These are phyloP conservation scores for Blastobotrys arbuscula DNA, from an alignment of 1,139 yeast genomes.

Conservation along the genomic window DNA sequence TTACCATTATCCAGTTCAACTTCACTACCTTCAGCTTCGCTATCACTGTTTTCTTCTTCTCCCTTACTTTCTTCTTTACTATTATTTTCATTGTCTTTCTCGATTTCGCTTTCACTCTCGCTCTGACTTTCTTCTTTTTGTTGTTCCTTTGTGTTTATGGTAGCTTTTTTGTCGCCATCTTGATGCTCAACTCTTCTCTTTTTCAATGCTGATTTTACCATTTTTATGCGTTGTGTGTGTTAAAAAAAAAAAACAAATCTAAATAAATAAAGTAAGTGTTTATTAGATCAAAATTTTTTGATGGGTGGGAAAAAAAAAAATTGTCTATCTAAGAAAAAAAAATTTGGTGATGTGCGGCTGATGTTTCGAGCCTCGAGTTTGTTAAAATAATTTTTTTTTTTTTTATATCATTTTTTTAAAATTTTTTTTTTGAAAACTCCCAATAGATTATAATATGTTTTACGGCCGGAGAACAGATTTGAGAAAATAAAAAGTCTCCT, in stretches of 20 bases:
- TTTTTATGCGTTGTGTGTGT: background rate
- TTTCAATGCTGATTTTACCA: constrained; percentile 10
- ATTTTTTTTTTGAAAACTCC: too few species aligned
- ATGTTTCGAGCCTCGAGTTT: background rate
- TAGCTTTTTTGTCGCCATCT: background rate
- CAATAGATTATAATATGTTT: too few species aligned
- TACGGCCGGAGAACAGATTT: too few species aligned
- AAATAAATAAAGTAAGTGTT: background rate
- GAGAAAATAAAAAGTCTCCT: too few species aligned
- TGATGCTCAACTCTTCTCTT: constrained; percentile 8
- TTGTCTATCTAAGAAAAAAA: background rate
- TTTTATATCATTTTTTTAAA: too few species aligned
- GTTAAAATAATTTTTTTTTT: too few species aligned
- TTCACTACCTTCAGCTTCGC: constrained; percentile 21
- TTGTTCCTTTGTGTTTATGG: background rate
- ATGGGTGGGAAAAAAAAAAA: background rate
- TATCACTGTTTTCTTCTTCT: constrained; percentile 23
- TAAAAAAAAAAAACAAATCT: background rate
- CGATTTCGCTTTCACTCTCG: constrained; percentile 3
- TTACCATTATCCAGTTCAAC: constrained; percentile 20
- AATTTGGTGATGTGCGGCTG: background rate
- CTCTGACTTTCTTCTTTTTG: constrained; percentile 7
- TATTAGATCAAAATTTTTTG: background rate
- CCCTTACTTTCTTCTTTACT: constrained; percentile 15
- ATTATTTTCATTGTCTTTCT: constrained; percentile 10